These are phyloP conservation scores for Candida freyschussii DNA, from an alignment of 1,139 yeast genomes.

Conservation along the genomic window DNA sequence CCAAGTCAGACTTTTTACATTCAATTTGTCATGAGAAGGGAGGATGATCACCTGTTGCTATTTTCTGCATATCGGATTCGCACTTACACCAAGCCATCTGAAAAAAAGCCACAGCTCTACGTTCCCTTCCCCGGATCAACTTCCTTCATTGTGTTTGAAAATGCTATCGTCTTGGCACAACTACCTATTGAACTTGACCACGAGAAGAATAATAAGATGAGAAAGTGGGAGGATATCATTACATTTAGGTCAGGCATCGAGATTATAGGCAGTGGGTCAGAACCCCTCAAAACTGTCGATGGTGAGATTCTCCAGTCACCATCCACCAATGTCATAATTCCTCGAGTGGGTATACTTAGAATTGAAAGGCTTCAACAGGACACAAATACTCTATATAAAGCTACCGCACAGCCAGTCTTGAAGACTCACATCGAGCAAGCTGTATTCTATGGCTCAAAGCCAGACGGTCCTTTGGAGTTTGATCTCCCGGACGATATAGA, in stretches of 20 bases:
- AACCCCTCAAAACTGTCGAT: slow-evolving; percentile 27
- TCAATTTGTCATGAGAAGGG: slow-evolving; percentile 51
- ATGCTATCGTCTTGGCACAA: slow-evolving; percentile 64
- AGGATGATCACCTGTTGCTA: slow-evolving; percentile 48
- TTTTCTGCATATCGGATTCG: slow-evolving; percentile 58
- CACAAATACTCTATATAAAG: slow-evolving; percentile 13
- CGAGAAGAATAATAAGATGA: slow-evolving; percentile 33
- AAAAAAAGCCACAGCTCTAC: slow-evolving; percentile 42
- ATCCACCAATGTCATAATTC: slow-evolving; percentile 52
- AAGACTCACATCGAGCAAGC: slow-evolving; percentile 82
- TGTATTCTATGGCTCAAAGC: slow-evolving; percentile 41
- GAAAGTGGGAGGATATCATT: slow-evolving; percentile 78
- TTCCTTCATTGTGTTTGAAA: slow-evolving; percentile 57
- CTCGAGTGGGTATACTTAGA: slow-evolving; percentile 58
- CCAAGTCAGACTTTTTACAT: slow-evolving; percentile 37
- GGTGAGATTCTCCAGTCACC: slow-evolving; percentile 29
- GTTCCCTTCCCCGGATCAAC: slow-evolving; percentile 61
- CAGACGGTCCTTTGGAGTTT: slow-evolving; percentile 52
- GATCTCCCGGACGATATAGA: slow-evolving; percentile 42
- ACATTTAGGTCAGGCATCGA: slow-evolving; percentile 48
- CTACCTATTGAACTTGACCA: slow-evolving; percentile 45
- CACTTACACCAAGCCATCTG: slow-evolving; percentile 33
- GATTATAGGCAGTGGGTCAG: slow-evolving; percentile 60
- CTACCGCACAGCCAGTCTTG: slow-evolving; percentile 25
- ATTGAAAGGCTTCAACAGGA: slow-evolving; percentile 38